Evolutionary conservation across 2,329 filamentous ascomycete species (phyloP), one percentile per base, ranked within the genome.

Genomic region (Venturia carpophila): DNA sequence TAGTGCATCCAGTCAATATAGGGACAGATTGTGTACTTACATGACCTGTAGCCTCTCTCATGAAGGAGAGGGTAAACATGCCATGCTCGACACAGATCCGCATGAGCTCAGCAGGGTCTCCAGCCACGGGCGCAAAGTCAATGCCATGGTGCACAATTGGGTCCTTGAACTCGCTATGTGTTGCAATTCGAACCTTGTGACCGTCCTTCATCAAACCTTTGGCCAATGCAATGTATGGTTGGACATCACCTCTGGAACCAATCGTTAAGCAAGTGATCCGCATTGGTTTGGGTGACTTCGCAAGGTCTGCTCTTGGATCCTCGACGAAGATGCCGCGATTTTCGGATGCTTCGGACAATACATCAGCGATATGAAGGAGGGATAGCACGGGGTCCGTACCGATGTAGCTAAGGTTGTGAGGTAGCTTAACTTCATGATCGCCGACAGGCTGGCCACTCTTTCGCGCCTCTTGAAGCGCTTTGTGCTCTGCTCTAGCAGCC

Each of bases 111-210:
- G 87, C 91, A 0, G 94, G 94, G 71, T 99, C 92, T 41, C 94
- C 94, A 67, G 89, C 92, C 0, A 99, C 89, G 9, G 88, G 86
- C 5, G 86, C 87, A 75, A 97, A 99, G 67, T 94, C 91, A 70
- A 99, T 97, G 0, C 93, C 94, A 73, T 97, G 91, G n/a, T 87
- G 85, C 73, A 91, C 85, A 56, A 99, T 85, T 92, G 93, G 99
- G 17, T 81, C 83, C 70, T 89, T 87, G 71, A 99, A 99, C 74
- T 97, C 93, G 30, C 81, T 82, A 73, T 99, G 94, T 0, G 94
- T 97, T 13, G 93, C 94, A 70, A 99, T 99, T 68, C 85, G 87
- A 19, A 89, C 84, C 67, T 83, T 85, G 75, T 99, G 94, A 0
- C 94, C 94, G 70, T 99, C 92, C 0, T 88, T 89, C 52, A 95